These are phyloP conservation scores for Trypanosoma congolense DNA, from an alignment of 208 protist species.

Conservation along the genomic window DNA sequence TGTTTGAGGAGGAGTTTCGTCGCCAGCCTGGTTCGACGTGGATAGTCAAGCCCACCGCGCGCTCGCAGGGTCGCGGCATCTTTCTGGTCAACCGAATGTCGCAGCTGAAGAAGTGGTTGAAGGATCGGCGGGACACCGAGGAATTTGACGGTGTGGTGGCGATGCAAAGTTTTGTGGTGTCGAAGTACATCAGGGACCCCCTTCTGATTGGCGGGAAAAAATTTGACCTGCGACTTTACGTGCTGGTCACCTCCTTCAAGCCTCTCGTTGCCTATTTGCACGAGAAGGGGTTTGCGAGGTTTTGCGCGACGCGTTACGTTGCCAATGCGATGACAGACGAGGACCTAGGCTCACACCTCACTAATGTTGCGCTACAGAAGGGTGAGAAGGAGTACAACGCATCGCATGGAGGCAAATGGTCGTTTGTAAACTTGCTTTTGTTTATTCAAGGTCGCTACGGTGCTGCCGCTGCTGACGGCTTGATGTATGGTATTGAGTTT, in stretches of 20 bases:
- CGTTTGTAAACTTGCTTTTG: constrained; percentile 75
- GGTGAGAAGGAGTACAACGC: constrained; percentile 91
- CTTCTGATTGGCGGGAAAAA: constrained; percentile 95
- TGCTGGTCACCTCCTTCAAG: constrained; percentile 92
- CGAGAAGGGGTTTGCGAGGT: constrained; percentile 90
- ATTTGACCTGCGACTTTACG: constrained; percentile 97
- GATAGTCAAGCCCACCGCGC: constrained; percentile 95
- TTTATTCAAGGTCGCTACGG: constrained; percentile 82
- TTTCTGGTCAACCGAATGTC: constrained; percentile 92
- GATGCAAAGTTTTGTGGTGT: constrained; percentile 81
- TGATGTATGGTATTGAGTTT: constrained; percentile 89
- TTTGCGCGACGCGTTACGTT: constrained; percentile 91
- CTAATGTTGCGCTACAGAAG: constrained; percentile 96
- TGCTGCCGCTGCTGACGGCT: constrained; percentile 49
- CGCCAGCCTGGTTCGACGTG: constrained; percentile 72
- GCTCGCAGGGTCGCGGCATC: constrained; percentile 95
- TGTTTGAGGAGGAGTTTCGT: constrained; percentile 95
- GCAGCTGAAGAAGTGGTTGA: constrained; percentile 81
- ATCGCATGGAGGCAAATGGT: constrained; percentile 94
- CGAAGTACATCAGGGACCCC: constrained; percentile 93
- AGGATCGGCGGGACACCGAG: constrained; percentile 60
- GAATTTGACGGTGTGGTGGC: constrained; percentile 16
- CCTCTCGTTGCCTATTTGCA: constrained; percentile 92
- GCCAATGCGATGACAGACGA: constrained; percentile 51
- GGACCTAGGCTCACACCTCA: constrained; percentile 92